Evolutionary conservation across 1,139 yeast species (phyloP).

Genomic region (Suhomyces maxii): DNA sequence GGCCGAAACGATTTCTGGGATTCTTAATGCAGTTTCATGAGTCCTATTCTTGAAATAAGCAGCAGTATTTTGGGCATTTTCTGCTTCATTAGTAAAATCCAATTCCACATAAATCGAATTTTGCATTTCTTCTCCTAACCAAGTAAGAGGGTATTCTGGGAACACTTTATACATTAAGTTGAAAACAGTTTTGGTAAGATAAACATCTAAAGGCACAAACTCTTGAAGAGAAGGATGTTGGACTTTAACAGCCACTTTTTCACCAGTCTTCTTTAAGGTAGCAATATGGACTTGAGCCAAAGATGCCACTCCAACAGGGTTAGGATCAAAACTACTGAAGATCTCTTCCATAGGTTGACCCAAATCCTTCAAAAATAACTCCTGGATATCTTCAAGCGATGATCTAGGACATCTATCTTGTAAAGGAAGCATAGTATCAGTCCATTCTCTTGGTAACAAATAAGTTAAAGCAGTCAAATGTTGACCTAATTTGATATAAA

Average conservation of each 20-base stretch:
- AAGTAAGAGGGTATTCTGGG: conserved; percentile 89
- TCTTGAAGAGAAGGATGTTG: conserved; percentile 90
- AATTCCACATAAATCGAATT: conserved; percentile 83
- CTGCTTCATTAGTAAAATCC: conserved; percentile 84
- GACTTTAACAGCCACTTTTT: conserved; percentile 86
- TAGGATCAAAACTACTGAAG: conserved; percentile 64
- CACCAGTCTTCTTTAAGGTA: conserved; percentile 54
- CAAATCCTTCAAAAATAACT: conserved; percentile 67
- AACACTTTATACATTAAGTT: conserved; percentile 71
- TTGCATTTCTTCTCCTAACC: conserved; percentile 93
- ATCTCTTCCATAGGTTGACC: conserved; percentile 62
- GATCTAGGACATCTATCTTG: conserved; percentile 91
- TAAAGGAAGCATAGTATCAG: conserved; percentile 87
- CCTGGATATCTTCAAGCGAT: conserved; percentile 63
- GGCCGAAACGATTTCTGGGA: conserved; percentile 73
- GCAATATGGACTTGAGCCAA: conserved; percentile 95
- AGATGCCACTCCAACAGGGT: conserved; percentile 93
- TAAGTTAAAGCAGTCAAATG: conserved; percentile 92
- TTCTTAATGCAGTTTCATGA: conserved; percentile 67
- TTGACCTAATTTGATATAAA: conserved; percentile 92
- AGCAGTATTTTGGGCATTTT: conserved; percentile 69
- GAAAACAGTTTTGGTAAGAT: conserved; percentile 76
- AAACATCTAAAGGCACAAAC: conserved; percentile 87
- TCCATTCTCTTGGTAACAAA: conserved; percentile 91
- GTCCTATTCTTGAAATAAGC: conserved; percentile 61